phyloP scores from a whole-genome alignment of 768 basidiomycete species.

The Saitozyma podzolica region DNA sequence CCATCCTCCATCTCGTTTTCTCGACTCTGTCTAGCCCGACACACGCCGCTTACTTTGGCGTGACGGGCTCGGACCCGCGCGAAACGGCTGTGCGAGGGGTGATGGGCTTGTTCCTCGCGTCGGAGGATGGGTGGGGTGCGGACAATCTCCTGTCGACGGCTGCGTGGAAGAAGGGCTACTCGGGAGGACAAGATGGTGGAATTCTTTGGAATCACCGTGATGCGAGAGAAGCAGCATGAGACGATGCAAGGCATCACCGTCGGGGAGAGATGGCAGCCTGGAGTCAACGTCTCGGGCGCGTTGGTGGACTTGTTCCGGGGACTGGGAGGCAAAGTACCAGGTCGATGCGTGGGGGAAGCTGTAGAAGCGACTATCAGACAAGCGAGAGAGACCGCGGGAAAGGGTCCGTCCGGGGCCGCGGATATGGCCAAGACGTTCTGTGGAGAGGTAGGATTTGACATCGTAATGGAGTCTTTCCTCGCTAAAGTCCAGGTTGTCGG shows the following conservation, averaged over 20 bases:
- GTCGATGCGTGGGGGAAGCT: conserved; percentile 21
- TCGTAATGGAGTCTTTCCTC: background rate
- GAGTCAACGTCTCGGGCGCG: conserved; percentile 6
- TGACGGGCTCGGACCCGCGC: background rate
- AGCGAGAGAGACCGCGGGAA: background rate
- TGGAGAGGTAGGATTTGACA: conserved; percentile 5
- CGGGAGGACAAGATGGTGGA: conserved; percentile 19
- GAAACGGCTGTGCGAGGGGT: conserved; percentile 26
- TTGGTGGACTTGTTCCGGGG: conserved; percentile 13
- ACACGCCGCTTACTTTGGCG: conserved; percentile 18
- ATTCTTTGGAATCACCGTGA: conserved; percentile 23
- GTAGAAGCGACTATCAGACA: conserved; percentile 4
- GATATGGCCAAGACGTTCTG: conserved; percentile 12
- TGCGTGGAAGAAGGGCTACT: conserved; percentile 13
- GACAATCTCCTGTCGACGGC: conserved; percentile 14
- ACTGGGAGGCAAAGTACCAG: conserved; percentile 11
- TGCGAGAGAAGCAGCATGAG: conserved; percentile 27
- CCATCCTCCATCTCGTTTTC: conserved; percentile 20
- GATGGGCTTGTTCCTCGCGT: conserved; percentile 24
- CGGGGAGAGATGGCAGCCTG: conserved; percentile 20
- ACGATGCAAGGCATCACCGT: conserved; percentile 20
- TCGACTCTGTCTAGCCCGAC: conserved; percentile 9
- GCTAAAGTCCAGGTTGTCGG: conserved; percentile 6
- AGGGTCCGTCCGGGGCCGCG: background rate
- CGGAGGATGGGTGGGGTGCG: conserved; percentile 19